A percentile compares a stretch with the other conserved stretches of the same genome.
phyloP scores from a whole-genome alignment of 306 rosid genomes.

The Ormosia semicastrata region DNA sequence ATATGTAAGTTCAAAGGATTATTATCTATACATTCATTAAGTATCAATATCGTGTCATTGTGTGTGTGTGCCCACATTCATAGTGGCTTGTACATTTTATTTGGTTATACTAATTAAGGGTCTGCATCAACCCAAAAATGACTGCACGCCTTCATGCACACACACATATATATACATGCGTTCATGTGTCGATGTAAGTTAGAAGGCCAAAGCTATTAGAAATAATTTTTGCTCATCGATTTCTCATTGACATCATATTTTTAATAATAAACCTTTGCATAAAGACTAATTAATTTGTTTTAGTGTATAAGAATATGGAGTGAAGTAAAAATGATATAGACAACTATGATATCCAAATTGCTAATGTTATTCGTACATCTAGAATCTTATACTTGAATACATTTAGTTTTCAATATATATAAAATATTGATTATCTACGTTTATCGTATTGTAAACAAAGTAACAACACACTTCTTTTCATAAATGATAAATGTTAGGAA shows the following conservation, averaged over 20 bases:
- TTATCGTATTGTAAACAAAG: too few relatives aligned
- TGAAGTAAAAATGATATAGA: too few relatives aligned
- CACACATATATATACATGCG: too few relatives aligned
- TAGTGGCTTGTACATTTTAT: not conserved
- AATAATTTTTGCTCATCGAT: not conserved
- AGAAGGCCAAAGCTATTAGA: not conserved
- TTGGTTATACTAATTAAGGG: not conserved
- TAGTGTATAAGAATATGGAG: not conserved
- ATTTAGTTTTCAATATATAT: too few relatives aligned
- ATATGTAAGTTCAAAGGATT: constrained; percentile 32
- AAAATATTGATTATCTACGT: too few relatives aligned
- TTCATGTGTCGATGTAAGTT: not conserved
- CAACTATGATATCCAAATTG: too few relatives aligned
- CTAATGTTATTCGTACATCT: too few relatives aligned
- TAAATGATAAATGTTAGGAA: too few relatives aligned
- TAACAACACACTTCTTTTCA: too few relatives aligned
- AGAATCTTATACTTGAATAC: too few relatives aligned
- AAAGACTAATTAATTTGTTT: not conserved
- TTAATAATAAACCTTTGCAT: not conserved
- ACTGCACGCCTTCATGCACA: not conserved
- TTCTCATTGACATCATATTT: not conserved
- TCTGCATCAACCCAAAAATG: not conserved
- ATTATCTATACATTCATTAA: not conserved
- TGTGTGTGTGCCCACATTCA: not conserved
- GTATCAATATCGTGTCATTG: not conserved